These are phyloP conservation scores for Salix suchowensis DNA, from an alignment of 345 rosid genomes.

Conservation along the genomic window DNA sequence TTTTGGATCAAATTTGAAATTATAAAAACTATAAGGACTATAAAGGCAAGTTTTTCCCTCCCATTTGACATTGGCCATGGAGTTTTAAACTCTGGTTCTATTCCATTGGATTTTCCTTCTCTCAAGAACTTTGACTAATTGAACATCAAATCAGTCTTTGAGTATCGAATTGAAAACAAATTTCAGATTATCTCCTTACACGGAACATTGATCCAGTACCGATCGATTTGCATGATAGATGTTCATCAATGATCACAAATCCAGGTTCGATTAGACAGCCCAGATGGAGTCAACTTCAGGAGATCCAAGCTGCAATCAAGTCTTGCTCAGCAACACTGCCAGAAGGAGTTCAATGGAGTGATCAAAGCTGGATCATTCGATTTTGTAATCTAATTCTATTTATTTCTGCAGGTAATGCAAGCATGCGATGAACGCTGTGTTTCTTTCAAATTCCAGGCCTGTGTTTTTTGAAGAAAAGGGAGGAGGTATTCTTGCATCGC, in stretches of 20 bases:
- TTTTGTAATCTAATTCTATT: too few species aligned
- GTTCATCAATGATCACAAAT: background rate
- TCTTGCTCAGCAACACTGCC: too few species aligned
- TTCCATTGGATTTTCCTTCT: background rate
- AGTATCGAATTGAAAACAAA: conserved; percentile 26
- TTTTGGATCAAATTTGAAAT: background rate
- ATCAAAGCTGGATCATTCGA: too few species aligned
- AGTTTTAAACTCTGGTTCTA: background rate
- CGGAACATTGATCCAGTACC: conserved; percentile 3
- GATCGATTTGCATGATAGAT: conserved; percentile 7
- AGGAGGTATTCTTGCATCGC: background rate
- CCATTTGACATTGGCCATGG: too few species aligned
- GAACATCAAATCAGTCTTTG: too few species aligned
- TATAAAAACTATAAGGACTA: too few species aligned
- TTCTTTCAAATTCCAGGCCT: conserved; percentile 38
- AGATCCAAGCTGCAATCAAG: too few species aligned
- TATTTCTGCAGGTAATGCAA: background rate
- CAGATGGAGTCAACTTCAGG: too few species aligned
- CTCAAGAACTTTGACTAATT: too few species aligned
- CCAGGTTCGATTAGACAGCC: conserved; percentile 34
- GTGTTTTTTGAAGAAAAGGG: conserved; percentile 40
- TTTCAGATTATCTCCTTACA: too few species aligned
- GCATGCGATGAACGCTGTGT: background rate
- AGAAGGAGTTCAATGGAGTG: too few species aligned
- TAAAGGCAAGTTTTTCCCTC: too few species aligned